Conservation (phyloP, 208 protist species). For the Balamuthia mandrillaris region DNA sequence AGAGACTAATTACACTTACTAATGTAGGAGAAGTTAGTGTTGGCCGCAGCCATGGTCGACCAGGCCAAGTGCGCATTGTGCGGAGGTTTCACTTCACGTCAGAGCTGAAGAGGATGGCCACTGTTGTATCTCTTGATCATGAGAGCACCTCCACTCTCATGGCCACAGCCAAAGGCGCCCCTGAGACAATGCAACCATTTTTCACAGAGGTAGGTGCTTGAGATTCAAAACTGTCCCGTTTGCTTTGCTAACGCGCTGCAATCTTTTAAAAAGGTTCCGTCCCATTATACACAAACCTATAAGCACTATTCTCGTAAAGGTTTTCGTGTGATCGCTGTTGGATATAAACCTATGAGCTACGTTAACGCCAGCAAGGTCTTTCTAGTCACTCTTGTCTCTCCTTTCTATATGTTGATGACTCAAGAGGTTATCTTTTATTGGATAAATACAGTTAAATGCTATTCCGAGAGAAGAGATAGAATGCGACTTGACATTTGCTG, state of each 20-base stretch:
- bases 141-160: conserved; percentile 19
- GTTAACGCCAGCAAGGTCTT: neutral
- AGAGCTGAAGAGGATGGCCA: conserved; percentile 91
- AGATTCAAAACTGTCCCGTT: no score
- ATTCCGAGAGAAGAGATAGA: conserved; percentile 84
- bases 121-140: conserved; percentile 71
- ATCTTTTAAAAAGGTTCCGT: no score
- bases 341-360: conserved; percentile 70
- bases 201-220: conserved; percentile 75
- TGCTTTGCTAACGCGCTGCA: no score
- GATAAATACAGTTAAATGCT: conserved; percentile 48
- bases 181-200: conserved; percentile 86
- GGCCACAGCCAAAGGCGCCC: conserved; percentile 81
- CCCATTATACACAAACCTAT: conserved; percentile 81
- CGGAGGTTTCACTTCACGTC: conserved; percentile 90
- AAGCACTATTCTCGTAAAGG: conserved; percentile 83
- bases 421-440: neutral
- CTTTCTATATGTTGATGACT: neutral
- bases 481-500: conserved; percentile 86
- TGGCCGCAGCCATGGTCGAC: conserved; percentile 23
- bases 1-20: conserved; percentile 64
- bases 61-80: conserved; percentile 74
- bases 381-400: neutral
- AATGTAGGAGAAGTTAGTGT: no score
- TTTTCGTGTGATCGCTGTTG: conserved; percentile 93